These are phyloP conservation scores for Hypoxylon sp. DNA, from an alignment of 2,329 filamentous ascomycete species.

Conservation along the genomic window DNA sequence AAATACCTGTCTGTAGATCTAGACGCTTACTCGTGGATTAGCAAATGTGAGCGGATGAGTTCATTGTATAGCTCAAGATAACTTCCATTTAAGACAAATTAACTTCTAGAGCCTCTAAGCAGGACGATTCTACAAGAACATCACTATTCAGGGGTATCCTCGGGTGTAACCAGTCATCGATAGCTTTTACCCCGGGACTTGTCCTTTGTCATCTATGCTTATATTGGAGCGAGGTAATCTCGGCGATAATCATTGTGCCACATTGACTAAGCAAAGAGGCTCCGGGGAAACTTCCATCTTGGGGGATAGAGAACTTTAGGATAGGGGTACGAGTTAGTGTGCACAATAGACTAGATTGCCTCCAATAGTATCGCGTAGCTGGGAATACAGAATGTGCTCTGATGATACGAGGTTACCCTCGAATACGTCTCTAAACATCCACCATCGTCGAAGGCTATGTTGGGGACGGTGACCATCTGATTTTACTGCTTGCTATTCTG, in stretches of 20 bases:
- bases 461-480: not conserved
- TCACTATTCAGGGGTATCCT: not conserved
- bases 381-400: conserved; percentile 7
- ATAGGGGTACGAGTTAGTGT: conserved; percentile 25
- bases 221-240: not conserved
- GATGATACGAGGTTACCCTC: conserved; percentile 6
- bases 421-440: conserved; percentile 3
- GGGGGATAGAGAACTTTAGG: conserved; percentile 11
- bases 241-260: conserved; percentile 22
- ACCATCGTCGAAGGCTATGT: conserved; percentile 4
- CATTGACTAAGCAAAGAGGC: conserved; percentile 7
- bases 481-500: not conserved
- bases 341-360: conserved; percentile 16
- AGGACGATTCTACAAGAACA: not conserved
- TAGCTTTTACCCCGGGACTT: not conserved
- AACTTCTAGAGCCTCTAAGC: not conserved
- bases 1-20: not conserved
- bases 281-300: conserved; percentile 26
- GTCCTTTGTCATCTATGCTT: not conserved
- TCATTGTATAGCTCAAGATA: conserved; percentile 3
- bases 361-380: conserved; percentile 11
- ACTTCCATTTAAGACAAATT: conserved; percentile 1
- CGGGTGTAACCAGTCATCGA: conserved; percentile 3
- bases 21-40: conserved; percentile 1
- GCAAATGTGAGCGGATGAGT: conserved; percentile 4